phyloP scores from a whole-genome alignment of 2,329 filamentous ascomycete genomes.

The Claviceps purpurea region DNA sequence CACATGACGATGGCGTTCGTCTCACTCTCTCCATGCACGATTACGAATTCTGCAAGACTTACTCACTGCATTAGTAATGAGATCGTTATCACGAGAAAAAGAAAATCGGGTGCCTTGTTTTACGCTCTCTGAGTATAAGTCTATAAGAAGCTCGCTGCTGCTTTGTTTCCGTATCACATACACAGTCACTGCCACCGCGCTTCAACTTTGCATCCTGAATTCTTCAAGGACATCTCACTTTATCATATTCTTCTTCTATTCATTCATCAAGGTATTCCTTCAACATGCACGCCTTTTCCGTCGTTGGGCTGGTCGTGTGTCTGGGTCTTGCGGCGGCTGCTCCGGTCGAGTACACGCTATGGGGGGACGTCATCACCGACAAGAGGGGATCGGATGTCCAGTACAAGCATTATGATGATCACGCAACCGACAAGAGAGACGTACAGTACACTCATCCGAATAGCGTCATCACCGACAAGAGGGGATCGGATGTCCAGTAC shows the following conservation, averaged over 20 bases:
- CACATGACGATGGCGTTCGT: too few relatives aligned
- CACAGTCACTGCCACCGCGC: too few relatives aligned
- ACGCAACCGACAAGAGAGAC: background rate
- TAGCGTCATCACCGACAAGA: background rate
- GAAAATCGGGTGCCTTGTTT: background rate
- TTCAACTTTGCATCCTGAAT: too few relatives aligned
- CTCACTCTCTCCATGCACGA: background rate
- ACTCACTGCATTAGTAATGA: too few relatives aligned
- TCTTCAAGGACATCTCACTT: too few relatives aligned
- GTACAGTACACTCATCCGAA: background rate
- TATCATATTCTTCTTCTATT: too few relatives aligned
- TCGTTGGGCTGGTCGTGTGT: background rate
- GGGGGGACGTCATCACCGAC: background rate
- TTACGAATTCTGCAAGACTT: background rate
- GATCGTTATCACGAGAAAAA: too few relatives aligned
- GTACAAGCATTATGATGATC: background rate
- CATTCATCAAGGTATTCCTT: background rate
- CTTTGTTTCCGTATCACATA: too few relatives aligned
- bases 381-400: background rate
- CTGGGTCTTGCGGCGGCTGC: background rate
- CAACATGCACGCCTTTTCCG: background rate
- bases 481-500: background rate
- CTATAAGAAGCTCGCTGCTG: background rate
- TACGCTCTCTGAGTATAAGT: background rate
- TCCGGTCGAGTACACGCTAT: background rate